Evolutionary conservation across 2,329 filamentous ascomycete genomes (phyloP).

Genomic region (Gremmenia infestans): DNA sequence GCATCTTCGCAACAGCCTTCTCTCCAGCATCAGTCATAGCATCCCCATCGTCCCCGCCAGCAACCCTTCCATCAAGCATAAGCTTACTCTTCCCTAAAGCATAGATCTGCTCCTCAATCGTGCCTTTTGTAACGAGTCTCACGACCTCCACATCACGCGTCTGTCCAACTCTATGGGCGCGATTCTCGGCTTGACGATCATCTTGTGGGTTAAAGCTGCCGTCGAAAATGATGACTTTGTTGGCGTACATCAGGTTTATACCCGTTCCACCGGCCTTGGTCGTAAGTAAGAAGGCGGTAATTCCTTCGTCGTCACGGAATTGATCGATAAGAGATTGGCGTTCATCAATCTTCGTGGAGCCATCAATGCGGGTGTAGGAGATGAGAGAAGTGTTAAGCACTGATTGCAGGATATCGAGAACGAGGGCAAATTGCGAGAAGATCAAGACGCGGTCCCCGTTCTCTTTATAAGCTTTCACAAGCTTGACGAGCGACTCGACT

Average conservation of each 20-base stretch:
- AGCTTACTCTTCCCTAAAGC: conserved; percentile 89
- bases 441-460: conserved; percentile 85
- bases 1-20: conserved; percentile 26
- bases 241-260: conserved; percentile 91
- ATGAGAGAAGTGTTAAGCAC: conserved; percentile 71
- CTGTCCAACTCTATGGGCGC: conserved; percentile 91
- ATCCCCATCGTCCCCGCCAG: conserved; percentile 48
- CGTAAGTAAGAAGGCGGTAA: conserved; percentile 87
- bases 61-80: conserved; percentile 73
- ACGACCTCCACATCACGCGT: conserved; percentile 86
- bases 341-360: conserved; percentile 72
- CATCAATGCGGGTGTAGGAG: conserved; percentile 80
- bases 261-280: conserved; percentile 95
- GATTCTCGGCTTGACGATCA: conserved; percentile 96
- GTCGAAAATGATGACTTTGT: conserved; percentile 97
- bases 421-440: conserved; percentile 89
- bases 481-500: conserved; percentile 70
- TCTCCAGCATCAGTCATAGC: conserved; percentile 36
- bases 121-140: conserved; percentile 71
- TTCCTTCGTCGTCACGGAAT: conserved; percentile 70
- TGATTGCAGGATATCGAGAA: conserved; percentile 84
- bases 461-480: conserved; percentile 66
- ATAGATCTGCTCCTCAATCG: conserved; percentile 91
- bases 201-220: conserved; percentile 97
- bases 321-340: conserved; percentile 85